Base-by-base conservation (phyloP, 164 flowering plant species). In the Paratinospora sagittata region DNA sequence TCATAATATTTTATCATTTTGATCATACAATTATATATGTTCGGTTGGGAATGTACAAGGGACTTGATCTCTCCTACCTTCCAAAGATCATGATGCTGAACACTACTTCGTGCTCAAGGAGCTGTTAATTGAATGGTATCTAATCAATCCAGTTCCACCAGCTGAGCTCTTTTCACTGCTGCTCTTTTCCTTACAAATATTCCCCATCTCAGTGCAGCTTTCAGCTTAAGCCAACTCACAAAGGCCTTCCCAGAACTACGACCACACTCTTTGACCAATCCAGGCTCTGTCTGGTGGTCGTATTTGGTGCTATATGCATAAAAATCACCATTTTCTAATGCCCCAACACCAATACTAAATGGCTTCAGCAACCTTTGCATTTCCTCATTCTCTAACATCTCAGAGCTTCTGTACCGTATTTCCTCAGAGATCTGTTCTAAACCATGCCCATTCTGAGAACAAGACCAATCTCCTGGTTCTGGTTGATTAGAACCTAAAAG, bases 141-240 rank as follows among this genome's bases (percentile, higher is more conserved):
- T 7, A 39, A 39, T 39, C 27, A 61, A 27, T 24, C 63, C 27
- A 11, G 24, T 27, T 24, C 23, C 27, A 61, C 63, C 63, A 61
- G 43, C 26, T 61, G 63, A 61, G 26, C 63, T 21, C 63, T 61
- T 27, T 27, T 61, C 27, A n/a, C 63, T 0, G 63, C 27, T 61
- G 63, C 63, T 24, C 63, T 61, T 23, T 61, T 21, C 26, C 27
- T 61, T 61, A 19, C 23, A 6, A 61, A 9, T 61, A 61, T 61
- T n/a, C 63, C 63, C 63, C 27, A 19, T 27, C 63, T 61, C 27
- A 21, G 63, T 21, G 27, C 27, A 61, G 23, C 63, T 61, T 61
- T 61, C 4, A 24, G 63, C 63, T 61, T 61, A 19, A 61, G 63
- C 63, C 27, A 61, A 21, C 27, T 27, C 63, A 61, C 63, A 61